Base-by-base conservation (phyloP, 2,329 filamentous ascomycete genomes). In the Sordariomycetes sp. region DNA sequence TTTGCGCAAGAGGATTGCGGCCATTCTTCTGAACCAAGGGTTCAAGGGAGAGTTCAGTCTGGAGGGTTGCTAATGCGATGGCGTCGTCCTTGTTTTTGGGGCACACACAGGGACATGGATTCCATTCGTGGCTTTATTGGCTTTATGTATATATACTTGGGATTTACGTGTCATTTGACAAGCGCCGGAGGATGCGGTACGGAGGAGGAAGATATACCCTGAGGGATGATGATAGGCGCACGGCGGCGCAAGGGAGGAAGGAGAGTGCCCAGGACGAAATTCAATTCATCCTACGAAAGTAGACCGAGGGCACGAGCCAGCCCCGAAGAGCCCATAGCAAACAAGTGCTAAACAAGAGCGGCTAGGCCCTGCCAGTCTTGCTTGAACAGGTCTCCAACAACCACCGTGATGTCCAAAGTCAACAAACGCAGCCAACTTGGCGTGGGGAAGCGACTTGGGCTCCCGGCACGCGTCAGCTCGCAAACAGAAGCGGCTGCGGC, bases 11-110 rank as follows among this genome's bases (percentile, higher is more conserved):
- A 76, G 82, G 52, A 80, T 91, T 51, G 87, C 86, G 0, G 81
- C 79, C 1, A 78, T 87, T 59, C 70, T 91, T 11, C 66, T 90
- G 40, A 86, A 88, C 57, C 78, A 79, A n/a, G 86, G 86, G 0
- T 88, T 88, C 64, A 76, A 66, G 2, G 82, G 78, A 3, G 81
- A 85, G 1, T 86, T 87, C 60, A 74, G 76, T 60, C 67, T 84
- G 14, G 64, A 20, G 22, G 46, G 46, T 14, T 50, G 46, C 22
- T 50, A 20, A 50, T 50, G 20, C 12, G 46, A 22, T 11, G 46
- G 46, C 28, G 28, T 32, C 28, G 28, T 32, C 8, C 28, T 4
- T 32, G 8, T 32, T 24, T 24, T 22, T 12, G 12, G 11, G 46
- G 10, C 22, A 22, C n/a, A 3, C 11, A 12, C 46, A n/a, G 46